phyloP scores from a whole-genome alignment of 768 basidiomycete species.

The Termitomyces sp. region DNA sequence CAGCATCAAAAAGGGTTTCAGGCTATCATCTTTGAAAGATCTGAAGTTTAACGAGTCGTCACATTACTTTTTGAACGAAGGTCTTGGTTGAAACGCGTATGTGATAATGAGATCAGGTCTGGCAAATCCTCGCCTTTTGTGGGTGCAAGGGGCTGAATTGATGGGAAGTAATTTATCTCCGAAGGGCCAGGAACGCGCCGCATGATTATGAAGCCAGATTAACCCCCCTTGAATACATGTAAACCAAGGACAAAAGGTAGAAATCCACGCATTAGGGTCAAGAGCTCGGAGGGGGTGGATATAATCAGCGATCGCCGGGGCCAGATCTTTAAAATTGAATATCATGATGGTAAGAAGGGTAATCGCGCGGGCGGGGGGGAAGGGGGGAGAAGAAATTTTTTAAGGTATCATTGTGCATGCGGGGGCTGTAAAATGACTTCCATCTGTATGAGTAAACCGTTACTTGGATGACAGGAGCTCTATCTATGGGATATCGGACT shows the following conservation, averaged over 20 bases:
- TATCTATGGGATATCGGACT: not conserved
- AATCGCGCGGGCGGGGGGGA: not conserved
- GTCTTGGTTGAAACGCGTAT: not conserved
- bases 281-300: not conserved
- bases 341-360: not conserved
- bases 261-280: too few relatives aligned
- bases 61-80: not conserved
- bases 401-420: not conserved
- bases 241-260: not conserved
- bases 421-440: not conserved
- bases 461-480: not conserved
- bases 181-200: not conserved
- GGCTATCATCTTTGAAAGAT: not conserved
- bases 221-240: not conserved
- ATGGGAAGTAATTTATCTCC: not conserved
- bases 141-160: not conserved
- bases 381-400: too few relatives aligned
- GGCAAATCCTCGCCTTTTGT: not conserved
- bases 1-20: too few relatives aligned
- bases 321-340: not conserved
- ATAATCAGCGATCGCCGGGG: not conserved
- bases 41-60: not conserved
- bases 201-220: not conserved
- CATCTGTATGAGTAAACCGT: not conserved
- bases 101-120: not conserved